Evolutionary conservation across 2,329 filamentous ascomycete species (phyloP).

Genomic region (Claviceps sp.): DNA sequence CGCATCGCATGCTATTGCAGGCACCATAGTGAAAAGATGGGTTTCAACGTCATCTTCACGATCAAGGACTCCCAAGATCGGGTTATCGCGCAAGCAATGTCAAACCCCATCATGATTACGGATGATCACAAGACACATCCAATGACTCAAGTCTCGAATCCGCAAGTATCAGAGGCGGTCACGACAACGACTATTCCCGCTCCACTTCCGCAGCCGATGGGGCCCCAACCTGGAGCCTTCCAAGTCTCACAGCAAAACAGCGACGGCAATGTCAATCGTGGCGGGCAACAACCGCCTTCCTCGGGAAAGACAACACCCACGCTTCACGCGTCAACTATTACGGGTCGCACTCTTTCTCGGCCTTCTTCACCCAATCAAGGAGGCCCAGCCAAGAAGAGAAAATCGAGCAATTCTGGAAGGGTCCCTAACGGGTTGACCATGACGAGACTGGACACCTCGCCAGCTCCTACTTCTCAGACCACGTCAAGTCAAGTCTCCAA

Average conservation of each 20-base stretch:
- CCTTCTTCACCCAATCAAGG: constrained; percentile 58
- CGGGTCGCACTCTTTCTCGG: constrained; percentile 43
- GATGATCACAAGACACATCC: constrained; percentile 88
- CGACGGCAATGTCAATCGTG: constrained; percentile 43
- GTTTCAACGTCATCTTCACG: constrained; percentile 89
- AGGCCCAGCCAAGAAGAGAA: constrained; percentile 70
- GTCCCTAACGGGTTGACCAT: constrained; percentile 64
- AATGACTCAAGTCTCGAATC: constrained; percentile 15
- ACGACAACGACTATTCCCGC: constrained; percentile 12
- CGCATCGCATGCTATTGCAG: constrained; percentile 94
- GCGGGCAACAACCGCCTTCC: constrained; percentile 18
- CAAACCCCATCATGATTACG: constrained; percentile 87
- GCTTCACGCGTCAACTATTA: constrained; percentile 8
- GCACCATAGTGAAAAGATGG: constrained; percentile 85
- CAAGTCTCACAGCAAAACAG: constrained; percentile 45
- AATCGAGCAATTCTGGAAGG: constrained; percentile 58
- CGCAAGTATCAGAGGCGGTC: constrained; percentile 16
- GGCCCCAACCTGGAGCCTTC: constrained; percentile 28
- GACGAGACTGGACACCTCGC: constrained; percentile 61
- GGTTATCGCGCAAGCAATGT: constrained; percentile 72
- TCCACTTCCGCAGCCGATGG: constrained; percentile 7
- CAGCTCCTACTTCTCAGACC: constrained; percentile 23
- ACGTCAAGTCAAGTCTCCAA: constrained; percentile 24
- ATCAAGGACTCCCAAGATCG: constrained; percentile 69
- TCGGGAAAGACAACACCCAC: constrained; percentile 22